Percentiles rank a stretch among this genome's conserved stretches.
Conservation (phyloP, 352 stramenopile genomes). For the Phytophthora pisi region DNA sequence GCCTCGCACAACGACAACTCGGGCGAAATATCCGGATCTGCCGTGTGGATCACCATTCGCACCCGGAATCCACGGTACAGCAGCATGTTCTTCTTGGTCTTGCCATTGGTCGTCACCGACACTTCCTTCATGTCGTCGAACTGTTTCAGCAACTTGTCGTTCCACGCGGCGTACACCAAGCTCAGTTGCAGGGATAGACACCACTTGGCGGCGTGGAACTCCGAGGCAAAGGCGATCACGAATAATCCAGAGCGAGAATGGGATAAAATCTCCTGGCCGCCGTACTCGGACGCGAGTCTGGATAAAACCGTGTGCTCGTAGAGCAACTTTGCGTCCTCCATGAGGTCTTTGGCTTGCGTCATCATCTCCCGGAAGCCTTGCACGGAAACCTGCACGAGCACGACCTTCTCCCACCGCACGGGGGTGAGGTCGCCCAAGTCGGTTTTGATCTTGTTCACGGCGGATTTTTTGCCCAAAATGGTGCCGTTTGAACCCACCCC, state of each 20-base stretch:
- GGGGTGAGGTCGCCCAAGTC: slow-evolving; percentile 76
- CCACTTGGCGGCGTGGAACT: slow-evolving; percentile 89
- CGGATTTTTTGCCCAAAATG: slow-evolving; percentile 51
- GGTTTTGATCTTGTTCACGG: slow-evolving; percentile 77
- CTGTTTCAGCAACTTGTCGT: slow-evolving; percentile 85
- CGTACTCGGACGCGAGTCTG: slow-evolving; percentile 82
- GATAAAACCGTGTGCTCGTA: slow-evolving; percentile 90
- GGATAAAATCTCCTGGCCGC: slow-evolving; percentile 80
- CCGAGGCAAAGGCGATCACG: slow-evolving; percentile 83
- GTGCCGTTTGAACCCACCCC: slow-evolving; percentile 24
- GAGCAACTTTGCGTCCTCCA: slow-evolving; percentile 86
- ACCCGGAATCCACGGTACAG: slow-evolving; percentile 87
- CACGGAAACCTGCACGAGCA: slow-evolving; percentile 87
- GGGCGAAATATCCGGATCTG: slow-evolving; percentile 51
- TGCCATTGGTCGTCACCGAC: slow-evolving; percentile 54
- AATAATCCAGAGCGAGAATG: slow-evolving; percentile 80
- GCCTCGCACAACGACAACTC: slow-evolving; percentile 75
- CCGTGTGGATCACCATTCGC: slow-evolving; percentile 87
- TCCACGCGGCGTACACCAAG: slow-evolving; percentile 87
- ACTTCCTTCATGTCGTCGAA: slow-evolving; percentile 86
- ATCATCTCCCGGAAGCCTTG: slow-evolving; percentile 84
- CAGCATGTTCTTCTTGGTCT: slow-evolving; percentile 78
- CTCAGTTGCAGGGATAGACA: slow-evolving; percentile 86
- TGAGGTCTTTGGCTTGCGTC: slow-evolving; percentile 75
- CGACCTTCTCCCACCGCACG: slow-evolving; percentile 82